Base-by-base conservation (phyloP, 2,329 filamentous ascomycete genomes). In the Curvularia sp. region DNA sequence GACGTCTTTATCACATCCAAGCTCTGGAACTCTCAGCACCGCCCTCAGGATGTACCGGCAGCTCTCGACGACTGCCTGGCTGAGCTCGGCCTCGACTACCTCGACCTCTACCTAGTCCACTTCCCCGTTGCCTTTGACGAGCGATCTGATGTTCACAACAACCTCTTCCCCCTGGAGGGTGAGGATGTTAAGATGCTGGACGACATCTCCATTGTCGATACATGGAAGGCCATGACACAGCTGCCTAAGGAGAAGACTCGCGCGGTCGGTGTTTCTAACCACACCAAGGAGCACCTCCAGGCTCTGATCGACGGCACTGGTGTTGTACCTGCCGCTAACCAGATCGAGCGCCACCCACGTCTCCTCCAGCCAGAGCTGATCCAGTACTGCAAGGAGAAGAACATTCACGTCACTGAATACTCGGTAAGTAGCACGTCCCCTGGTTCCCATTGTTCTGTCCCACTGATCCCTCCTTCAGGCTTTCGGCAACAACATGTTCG, bases 11-110 rank as follows among this genome's bases (percentile, higher is more conserved):
- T 72, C 56, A 71, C 93, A 65, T 92, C 90, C 77, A 96, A 96
- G 84, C 88, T 96, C 58, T 96, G 92, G 92, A 93, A 93, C 82
- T 88, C 88, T 66, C 95, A 92, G 85, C 91, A 96, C 82, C 89
- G 93, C 71, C 67, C 68, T 19, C 51, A 69, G 45, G 83, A 85
- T 68, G 92, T 94, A 72, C 83, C 81, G 76, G 86, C 86, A 77
- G 87, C 87, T 74, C 92, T 95, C 79, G 94, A 64, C 82, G 85
- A 66, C 81, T 89, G 87, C 69, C 80, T 94, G 71, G 84, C 87
- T 52, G 93, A 83, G 93, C 90, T 90, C 86, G 89, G 65, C 75
- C 65, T 96, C 65, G 92, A 93, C 74, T 95, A 96, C 84, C 93
- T 96, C 78, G 92, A 96, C 78, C 86, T 96, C 65, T 96, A 89